These are phyloP conservation scores for Bryoglossum gracile DNA, from an alignment of 495 filamentous ascomycete genomes.

Conservation along the genomic window DNA sequence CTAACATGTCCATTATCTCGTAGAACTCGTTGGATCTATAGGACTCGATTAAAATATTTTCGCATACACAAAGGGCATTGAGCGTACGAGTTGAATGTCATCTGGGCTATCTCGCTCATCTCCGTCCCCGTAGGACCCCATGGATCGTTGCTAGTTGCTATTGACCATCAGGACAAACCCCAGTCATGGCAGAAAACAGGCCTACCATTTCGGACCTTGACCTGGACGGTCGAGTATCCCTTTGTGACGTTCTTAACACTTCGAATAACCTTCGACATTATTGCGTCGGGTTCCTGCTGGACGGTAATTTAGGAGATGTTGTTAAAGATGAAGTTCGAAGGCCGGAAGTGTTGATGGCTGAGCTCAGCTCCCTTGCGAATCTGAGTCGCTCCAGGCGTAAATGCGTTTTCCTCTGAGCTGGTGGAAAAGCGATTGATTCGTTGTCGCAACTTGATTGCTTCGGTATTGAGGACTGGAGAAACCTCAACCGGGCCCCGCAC, in stretches of 20 bases:
- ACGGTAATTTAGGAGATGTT: not conserved
- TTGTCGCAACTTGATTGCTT: constrained; percentile 3
- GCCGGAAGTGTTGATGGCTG: not conserved
- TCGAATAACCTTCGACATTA: constrained; percentile 94
- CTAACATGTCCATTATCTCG: constrained; percentile 99
- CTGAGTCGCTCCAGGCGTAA: constrained; percentile 4
- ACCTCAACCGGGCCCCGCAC: constrained; percentile 17
- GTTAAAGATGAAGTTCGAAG: not conserved
- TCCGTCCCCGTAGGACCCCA: constrained; percentile 98
- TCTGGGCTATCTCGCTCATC: constrained; percentile 96
- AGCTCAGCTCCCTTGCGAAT: not conserved
- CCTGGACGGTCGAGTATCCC: constrained; percentile 93
- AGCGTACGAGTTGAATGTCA: constrained; percentile 92
- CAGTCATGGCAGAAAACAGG: constrained; percentile 2
- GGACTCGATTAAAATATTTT: constrained; percentile 7
- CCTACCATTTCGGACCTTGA: constrained; percentile 98
- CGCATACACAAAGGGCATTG: not conserved
- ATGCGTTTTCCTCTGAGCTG: not conserved
- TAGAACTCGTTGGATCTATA: constrained; percentile 90
- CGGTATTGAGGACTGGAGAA: not conserved
- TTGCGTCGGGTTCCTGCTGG: constrained; percentile 24
- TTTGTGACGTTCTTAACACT: constrained; percentile 99
- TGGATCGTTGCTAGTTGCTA: constrained; percentile 97
- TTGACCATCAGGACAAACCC: constrained; percentile 7
- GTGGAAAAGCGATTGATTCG: constrained; percentile 4